These are phyloP conservation scores for Harrya chromipes DNA, from an alignment of 768 basidiomycete genomes.

Conservation along the genomic window DNA sequence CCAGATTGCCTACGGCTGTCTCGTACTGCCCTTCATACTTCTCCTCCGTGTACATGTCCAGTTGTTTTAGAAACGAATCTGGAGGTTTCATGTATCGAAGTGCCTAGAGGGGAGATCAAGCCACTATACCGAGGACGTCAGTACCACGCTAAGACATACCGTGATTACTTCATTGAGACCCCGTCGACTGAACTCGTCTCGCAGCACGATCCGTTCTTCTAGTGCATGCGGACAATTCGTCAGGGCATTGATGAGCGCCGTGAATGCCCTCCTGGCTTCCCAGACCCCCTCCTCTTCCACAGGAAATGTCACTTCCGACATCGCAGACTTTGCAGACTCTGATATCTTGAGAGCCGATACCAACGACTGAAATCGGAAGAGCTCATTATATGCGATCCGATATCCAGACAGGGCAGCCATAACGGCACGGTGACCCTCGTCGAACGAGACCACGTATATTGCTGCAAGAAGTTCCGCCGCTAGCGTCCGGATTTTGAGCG, in stretches of 20 bases:
- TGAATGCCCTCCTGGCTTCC: no score
- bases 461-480: conserved; percentile 80
- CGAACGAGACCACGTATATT: conserved; percentile 69
- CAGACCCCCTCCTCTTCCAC: no score
- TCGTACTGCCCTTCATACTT: conserved; percentile 60
- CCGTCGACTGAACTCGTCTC: no score
- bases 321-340: conserved; percentile 38
- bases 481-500: no score
- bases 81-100: conserved; percentile 76
- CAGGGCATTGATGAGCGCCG: no score
- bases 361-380: conserved; percentile 78
- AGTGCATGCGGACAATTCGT: no score
- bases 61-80: conserved; percentile 69
- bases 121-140: no score
- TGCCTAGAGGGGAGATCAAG: no score
- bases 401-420: conserved; percentile 80
- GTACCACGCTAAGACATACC: no score
- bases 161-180: no score
- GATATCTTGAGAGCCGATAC: conserved; percentile 59
- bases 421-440: conserved; percentile 71
- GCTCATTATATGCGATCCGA: no score
- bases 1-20: conserved; percentile 19
- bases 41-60: conserved; percentile 82
- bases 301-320: conserved; percentile 29
- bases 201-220: no score